Evolutionary conservation across 108 stramenopile species (phyloP).

Genomic region (Aurantiochytrium sp.): DNA sequence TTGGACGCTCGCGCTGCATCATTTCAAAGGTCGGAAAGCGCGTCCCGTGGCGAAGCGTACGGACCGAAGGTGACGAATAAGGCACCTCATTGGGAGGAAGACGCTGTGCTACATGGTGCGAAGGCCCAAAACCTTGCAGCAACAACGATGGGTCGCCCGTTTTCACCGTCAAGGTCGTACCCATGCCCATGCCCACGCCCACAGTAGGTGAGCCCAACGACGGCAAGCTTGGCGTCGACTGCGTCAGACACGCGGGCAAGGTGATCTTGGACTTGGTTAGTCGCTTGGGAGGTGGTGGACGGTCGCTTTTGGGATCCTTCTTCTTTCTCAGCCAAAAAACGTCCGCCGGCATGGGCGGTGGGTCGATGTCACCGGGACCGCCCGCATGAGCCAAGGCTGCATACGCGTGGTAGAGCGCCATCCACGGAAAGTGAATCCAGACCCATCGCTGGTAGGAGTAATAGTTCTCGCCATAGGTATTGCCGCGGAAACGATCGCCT

Average conservation of each 20-base stretch:
- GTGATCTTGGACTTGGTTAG: not conserved
- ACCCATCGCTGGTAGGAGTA: conserved; percentile 3
- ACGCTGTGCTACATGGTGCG: not conserved
- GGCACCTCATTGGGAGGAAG: not conserved
- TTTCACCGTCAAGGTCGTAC: not conserved
- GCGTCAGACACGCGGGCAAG: not conserved
- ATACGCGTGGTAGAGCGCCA: conserved; percentile 6
- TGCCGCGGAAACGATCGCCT: not conserved
- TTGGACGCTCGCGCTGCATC: not conserved
- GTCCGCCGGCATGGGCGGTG: not conserved
- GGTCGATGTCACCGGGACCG: not conserved
- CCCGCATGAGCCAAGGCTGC: not conserved
- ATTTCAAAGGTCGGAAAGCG: not conserved
- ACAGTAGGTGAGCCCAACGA: not conserved
- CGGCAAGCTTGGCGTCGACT: not conserved
- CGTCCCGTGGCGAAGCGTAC: not conserved
- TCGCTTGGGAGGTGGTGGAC: not conserved
- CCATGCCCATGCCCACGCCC: not conserved
- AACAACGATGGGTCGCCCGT: not conserved
- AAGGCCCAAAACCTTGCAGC: not conserved
- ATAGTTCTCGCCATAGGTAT: not conserved
- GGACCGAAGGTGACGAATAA: not conserved
- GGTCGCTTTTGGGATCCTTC: not conserved
- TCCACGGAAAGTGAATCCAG: conserved; percentile 6
- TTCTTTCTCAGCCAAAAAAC: not conserved